phyloP scores from a whole-genome alignment of 1,284 basidiomycete species.

The Gymnopus androsaceus region DNA sequence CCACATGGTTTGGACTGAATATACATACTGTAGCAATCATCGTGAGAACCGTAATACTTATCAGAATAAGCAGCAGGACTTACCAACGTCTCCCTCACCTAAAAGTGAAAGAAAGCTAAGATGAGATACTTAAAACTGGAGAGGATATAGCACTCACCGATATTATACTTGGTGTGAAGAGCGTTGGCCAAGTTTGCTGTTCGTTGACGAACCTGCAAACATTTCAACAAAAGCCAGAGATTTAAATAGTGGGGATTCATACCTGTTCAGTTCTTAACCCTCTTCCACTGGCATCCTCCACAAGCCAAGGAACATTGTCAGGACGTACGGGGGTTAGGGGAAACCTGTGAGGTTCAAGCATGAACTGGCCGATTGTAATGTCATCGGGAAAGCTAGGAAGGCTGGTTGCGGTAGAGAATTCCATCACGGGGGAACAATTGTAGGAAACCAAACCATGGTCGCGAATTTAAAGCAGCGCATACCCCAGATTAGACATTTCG shows the following conservation, averaged over 20 bases:
- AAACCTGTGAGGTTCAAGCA: constrained; percentile 54
- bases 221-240: not conserved
- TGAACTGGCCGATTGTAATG: constrained; percentile 73
- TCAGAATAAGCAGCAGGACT: constrained; percentile 18
- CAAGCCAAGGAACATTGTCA: constrained; percentile 55
- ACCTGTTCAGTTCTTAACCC: constrained; percentile 53
- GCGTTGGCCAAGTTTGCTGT: constrained; percentile 65
- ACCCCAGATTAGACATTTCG: too few relatives aligned
- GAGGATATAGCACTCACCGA: constrained; percentile 47
- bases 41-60: not conserved
- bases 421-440: too few relatives aligned
- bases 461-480: too few relatives aligned
- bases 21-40: constrained; percentile 52
- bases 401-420: too few relatives aligned
- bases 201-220: constrained; percentile 51
- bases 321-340: constrained; percentile 49
- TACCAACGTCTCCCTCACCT: constrained; percentile 45
- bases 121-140: not conserved
- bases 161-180: constrained; percentile 53
- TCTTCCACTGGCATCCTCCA: constrained; percentile 63
- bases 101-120: constrained; percentile 10
- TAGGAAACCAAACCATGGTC: too few relatives aligned
- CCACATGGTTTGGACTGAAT: constrained; percentile 69
- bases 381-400: constrained; percentile 61
- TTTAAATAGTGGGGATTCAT: constrained; percentile 19